Base-by-base conservation (phyloP, 306 rosid genomes). In the Hylodesmum podocarpum region DNA sequence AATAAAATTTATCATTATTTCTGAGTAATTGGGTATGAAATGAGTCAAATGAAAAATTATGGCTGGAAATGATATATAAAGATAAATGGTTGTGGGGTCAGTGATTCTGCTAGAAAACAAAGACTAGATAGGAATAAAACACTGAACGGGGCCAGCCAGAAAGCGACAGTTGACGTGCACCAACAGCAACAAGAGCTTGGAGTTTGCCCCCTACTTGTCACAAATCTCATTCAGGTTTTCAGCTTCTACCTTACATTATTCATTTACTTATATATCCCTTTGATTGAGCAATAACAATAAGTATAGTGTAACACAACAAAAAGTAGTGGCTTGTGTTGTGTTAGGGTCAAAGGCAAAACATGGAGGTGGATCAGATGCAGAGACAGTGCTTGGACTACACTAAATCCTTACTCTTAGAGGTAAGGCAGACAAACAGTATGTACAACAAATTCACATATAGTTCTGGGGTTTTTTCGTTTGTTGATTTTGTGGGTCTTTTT, bases 331-430 rank as follows among this genome's bases (percentile, higher is more conserved):
- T 61, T 61, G 67, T 31, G 67, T 33, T 61, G 66, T 28, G 66
- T 6, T 33, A 55, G 63, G 36, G 13, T 6, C 65, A 24, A 28
- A 28, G 39, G 22, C 66, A 58, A 58, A 28, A 28, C 13, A 58
- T 58, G 66, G 66, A 58, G 66, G 66, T 58, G 66, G 66, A 58
- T 28, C 66, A 58, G 66, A 58, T 58, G 40, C 66, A 58, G 66
- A 28, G 66, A 28, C 40, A 58, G 40, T 58, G 36, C 40, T 58
- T 58, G 40, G 66, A 58, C 66, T 58, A 58, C 66, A 58, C 34
- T 22, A 28, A 58, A 15, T 28, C 66, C 66, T 58, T 58, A 28
- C 29, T 58, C 66, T 58, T 58, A 39, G 66, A 58, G 66, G 66
- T 58, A 58, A 15, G 39, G 21, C 22, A 15, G 40, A 58, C 11